phyloP scores from a whole-genome alignment of 257 asterid genomes.

The Linderniella brevidens region DNA sequence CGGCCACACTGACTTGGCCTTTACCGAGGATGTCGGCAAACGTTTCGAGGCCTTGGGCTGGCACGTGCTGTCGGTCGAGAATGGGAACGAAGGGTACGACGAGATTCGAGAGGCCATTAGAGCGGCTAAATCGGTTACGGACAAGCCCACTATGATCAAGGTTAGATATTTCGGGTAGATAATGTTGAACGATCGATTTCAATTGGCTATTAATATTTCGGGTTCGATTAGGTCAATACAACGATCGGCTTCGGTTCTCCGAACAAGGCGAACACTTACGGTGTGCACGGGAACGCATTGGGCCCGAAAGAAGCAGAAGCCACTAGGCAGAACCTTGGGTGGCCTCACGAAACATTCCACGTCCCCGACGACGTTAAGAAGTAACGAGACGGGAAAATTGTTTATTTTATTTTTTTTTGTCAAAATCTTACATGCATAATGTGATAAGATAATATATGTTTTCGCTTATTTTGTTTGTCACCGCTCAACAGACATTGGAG shows the following conservation, averaged over 20 bases:
- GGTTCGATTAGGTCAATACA: conserved; percentile 34
- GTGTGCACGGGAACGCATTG: conserved; percentile 64
- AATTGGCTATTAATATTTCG: conserved; percentile 1
- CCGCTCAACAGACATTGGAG: conserved; percentile 57
- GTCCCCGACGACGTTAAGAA: conserved; percentile 85
- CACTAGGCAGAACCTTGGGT: conserved; percentile 65
- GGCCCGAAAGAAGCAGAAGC: conserved; percentile 87
- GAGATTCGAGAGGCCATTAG: conserved; percentile 89
- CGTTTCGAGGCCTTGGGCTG: conserved; percentile 94
- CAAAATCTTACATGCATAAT: background rate
- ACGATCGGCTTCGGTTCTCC: conserved; percentile 70
- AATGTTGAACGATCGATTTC: background rate
- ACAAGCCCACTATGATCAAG: conserved; percentile 88
- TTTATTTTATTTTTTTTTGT: background rate
- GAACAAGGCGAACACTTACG: conserved; percentile 61
- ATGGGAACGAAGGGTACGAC: conserved; percentile 84
- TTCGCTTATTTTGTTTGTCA: conserved; percentile 1
- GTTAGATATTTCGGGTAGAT: conserved; percentile 14
- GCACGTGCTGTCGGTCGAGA: conserved; percentile 97
- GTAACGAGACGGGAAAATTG: conserved; percentile 27
- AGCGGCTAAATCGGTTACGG: conserved; percentile 85
- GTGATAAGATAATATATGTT: background rate
- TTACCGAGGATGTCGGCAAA: conserved; percentile 61
- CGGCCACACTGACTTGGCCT: conserved; percentile 93
- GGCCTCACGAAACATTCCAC: conserved; percentile 54